Evolutionary conservation across 164 flowering plant species (phyloP).

Genomic region (Vitis vinifera): ASM3070453v1 NC_081822.1:5099001-5099500

Average conservation of each 20-base stretch:
- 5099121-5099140: background rate
- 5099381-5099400: constrained; percentile 34
- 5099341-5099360: background rate
- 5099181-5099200: no score
- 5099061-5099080: constrained; percentile 31
- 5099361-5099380: constrained; percentile 45
- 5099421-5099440: constrained; percentile 24
- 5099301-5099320: no score
- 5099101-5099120: background rate
- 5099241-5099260: no score
- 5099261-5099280: no score
- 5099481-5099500: constrained; percentile 36
- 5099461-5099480: constrained; percentile 34
- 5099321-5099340: no score
- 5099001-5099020: no score
- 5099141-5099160: no score
- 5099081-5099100: constrained; percentile 37
- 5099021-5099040: background rate
- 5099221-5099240: no score
- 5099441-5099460: constrained; percentile 42
- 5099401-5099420: constrained; percentile 33
- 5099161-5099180: no score
- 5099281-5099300: no score
- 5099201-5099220: no score
- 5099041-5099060: constrained; percentile 32